Conservation (phyloP, 176 grass and related monocot genomes). For the Luzula sylvatica region DNA sequence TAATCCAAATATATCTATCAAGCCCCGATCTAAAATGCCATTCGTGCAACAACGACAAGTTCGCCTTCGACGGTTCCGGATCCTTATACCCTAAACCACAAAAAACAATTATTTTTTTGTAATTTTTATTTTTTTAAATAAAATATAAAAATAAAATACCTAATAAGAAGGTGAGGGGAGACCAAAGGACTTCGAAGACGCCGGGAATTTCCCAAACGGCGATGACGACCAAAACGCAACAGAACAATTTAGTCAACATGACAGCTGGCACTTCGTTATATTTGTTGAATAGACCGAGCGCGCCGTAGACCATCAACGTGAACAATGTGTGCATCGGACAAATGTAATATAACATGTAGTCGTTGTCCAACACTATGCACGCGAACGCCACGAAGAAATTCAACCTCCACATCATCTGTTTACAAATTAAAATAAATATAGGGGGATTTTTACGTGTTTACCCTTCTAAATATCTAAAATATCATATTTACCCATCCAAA, state of each 20-base stretch:
- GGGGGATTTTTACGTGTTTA: not conserved
- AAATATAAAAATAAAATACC: conserved; percentile 21
- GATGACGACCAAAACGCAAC: conserved; percentile 55
- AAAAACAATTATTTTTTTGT: not conserved
- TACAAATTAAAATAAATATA: conserved; percentile 6
- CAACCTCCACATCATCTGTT: conserved; percentile 90
- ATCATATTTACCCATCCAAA: no score
- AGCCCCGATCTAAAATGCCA: conserved; percentile 90
- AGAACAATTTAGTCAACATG: conserved; percentile 40
- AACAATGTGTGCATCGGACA: conserved; percentile 87
- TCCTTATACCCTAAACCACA: conserved; percentile 52
- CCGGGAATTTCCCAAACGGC: conserved; percentile 84
- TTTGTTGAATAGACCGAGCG: conserved; percentile 67
- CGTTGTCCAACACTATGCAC: conserved; percentile 81
- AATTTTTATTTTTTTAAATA: not conserved
- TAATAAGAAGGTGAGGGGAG: conserved; percentile 51
- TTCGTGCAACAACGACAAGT: conserved; percentile 54
- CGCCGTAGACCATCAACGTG: conserved; percentile 73
- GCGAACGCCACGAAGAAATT: conserved; percentile 68
- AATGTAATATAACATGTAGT: conserved; percentile 79
- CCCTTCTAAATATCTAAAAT: no score
- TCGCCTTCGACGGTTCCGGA: conserved; percentile 49
- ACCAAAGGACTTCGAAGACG: conserved; percentile 67
- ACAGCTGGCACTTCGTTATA: conserved; percentile 63
- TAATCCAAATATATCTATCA: conserved; percentile 85